Evolutionary conservation across 441 rosid species (phyloP).

Genomic region (Isatis lusitanica): DNA sequence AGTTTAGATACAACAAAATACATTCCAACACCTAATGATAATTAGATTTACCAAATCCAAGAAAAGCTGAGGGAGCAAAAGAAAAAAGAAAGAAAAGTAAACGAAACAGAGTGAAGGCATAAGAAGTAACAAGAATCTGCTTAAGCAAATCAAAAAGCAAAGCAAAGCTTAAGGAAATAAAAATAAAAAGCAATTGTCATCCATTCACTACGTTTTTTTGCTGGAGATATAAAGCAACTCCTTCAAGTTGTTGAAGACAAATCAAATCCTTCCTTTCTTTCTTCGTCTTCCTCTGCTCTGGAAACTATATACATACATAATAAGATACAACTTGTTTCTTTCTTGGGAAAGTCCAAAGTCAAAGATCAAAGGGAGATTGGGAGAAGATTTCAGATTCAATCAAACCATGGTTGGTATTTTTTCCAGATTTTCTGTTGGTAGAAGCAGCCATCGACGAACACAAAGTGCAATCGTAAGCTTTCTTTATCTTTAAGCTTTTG

Average conservation of each 20-base stretch:
- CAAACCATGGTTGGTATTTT: constrained; percentile 80
- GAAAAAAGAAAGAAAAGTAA: constrained; percentile 7
- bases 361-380: constrained; percentile 17
- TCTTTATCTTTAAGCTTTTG: constrained; percentile 12
- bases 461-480: constrained; percentile 78
- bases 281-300: constrained; percentile 10
- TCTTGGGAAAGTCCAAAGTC: neutral
- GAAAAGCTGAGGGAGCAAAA: neutral
- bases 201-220: constrained; percentile 17
- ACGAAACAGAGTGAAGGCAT: constrained; percentile 23
- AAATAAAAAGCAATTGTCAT: constrained; percentile 8
- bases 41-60: constrained; percentile 38
- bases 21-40: neutral
- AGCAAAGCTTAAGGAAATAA: constrained; percentile 3
- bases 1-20: neutral
- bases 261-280: constrained; percentile 5
- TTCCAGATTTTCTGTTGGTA: constrained; percentile 76
- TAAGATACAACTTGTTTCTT: neutral
- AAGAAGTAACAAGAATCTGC: constrained; percentile 14
- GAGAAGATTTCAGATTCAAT: constrained; percentile 22
- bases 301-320: neutral
- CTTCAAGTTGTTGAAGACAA: constrained; percentile 10
- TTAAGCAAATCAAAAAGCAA: constrained; percentile 24
- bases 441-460: constrained; percentile 69
- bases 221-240: constrained; percentile 30